Evolutionary conservation across 208 protist genomes (phyloP), one percentile per base, ranked within the genome.

Genomic region (Acanthamoeba lugdunensis): DNA sequence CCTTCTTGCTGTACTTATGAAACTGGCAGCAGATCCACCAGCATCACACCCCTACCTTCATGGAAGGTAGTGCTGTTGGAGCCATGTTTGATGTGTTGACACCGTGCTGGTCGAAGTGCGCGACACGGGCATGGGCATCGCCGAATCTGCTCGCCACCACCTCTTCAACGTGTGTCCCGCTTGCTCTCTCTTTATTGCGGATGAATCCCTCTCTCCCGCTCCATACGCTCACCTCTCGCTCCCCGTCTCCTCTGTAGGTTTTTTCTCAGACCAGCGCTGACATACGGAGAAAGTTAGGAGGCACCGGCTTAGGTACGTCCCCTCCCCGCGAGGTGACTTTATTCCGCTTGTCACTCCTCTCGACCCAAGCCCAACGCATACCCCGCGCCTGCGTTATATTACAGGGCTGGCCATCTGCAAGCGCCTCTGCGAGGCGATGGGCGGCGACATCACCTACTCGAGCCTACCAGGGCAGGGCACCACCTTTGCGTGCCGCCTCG

Each of bases 61-160:
- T n/a, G n/a, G n/a, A n/a, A n/a, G n/a, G n/a, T n/a, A n/a, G n/a
- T n/a, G n/a, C n/a, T n/a, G n/a, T n/a, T n/a, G n/a, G n/a, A n/a
- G n/a, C n/a, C n/a, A n/a, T n/a, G n/a, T n/a, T n/a, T n/a, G n/a
- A n/a, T n/a, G n/a, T n/a, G n/a, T n/a, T 11, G 82, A 89, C 50
- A 11, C 6, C 16, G 58, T 89, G 25, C 9, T 8, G 41, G 61
- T 96, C 30, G 75, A 85, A 2, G 89, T 96, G 18, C 65, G 85
- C 71, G 95, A 96, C 33, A 95, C 90, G 45, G 95, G 95, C 61
- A 96, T 96, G 45, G 95, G 95, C 63, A 96, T 96, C 30, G 56
- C 73, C 4, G 82, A 95, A 1, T 33, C 94, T 33, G 71, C 79
- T 16, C 41, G 75, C 6, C 18, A 79, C 9, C 67, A 93, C 33